phyloP scores from a whole-genome alignment of 306 rosid genomes.

The Prunus dulcis region DNA sequence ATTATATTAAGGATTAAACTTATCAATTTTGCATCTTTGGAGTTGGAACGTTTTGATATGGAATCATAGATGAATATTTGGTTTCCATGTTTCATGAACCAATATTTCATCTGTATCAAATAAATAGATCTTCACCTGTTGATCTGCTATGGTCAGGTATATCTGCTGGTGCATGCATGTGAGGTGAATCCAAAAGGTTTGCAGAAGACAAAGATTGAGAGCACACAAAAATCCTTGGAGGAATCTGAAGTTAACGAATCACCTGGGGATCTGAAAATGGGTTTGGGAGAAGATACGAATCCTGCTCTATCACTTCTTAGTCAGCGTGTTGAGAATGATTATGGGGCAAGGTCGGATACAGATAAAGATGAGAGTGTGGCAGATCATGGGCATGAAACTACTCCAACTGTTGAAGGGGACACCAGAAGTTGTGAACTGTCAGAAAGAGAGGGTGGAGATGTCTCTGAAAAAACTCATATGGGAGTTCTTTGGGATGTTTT shows the following conservation, averaged over 20 bases:
- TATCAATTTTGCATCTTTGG: background rate
- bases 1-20: background rate
- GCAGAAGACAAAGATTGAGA: conserved; percentile 48
- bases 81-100: background rate
- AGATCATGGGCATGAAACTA: conserved; percentile 40
- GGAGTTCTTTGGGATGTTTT: conserved; percentile 92
- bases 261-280: conserved; percentile 37
- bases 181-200: conserved; percentile 55
- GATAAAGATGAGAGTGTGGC: conserved; percentile 37
- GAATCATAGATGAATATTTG: background rate
- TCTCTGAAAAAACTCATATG: conserved; percentile 38
- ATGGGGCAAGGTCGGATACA: conserved; percentile 40
- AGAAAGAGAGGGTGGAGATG: conserved; percentile 41
- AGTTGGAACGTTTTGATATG: background rate
- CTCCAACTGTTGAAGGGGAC: conserved; percentile 35
- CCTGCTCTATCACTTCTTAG: conserved; percentile 43
- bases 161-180: conserved; percentile 79
- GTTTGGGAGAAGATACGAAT: conserved; percentile 35
- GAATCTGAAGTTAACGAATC: conserved; percentile 48
- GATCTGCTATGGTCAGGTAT: conserved; percentile 53
- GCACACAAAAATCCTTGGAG: conserved; percentile 26
- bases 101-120: background rate
- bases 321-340: conserved; percentile 31
- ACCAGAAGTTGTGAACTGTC: conserved; percentile 33
- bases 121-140: conserved; percentile 24